Evolutionary conservation across 1,284 basidiomycete genomes (phyloP), one percentile per base, ranked within the genome.

Genomic region (Cutaneotrichosporon arboriforme): DNA sequence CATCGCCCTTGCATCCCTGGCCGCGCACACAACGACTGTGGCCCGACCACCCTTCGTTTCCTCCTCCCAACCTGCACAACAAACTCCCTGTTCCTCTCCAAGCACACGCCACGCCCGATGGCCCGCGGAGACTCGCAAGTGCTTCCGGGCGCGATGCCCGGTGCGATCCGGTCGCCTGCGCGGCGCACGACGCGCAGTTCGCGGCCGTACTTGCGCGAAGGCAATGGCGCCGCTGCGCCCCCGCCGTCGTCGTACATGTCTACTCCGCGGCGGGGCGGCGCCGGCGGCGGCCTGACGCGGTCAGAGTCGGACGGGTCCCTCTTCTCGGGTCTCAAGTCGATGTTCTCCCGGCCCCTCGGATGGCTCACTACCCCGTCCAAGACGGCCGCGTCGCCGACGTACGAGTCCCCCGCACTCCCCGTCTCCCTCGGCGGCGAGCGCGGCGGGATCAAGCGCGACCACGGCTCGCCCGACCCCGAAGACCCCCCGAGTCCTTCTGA

Each of bases 331-430:
- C 45, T 68, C 39, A 69, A 65, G 55, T 61, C 59, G 8, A 58
- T 70, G 20, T 61, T 72, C 33, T 57, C 64, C 8, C 63, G 61
- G 48, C 67, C 70, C 1, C 52, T 70, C 0, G 55, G 56, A 17
- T 70, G 67, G 67, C 59, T 69, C 20, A 61, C 64, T 8, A 69
- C 68, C 0, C 67, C 69, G 22, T 31, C 26, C 26, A 31, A 31
- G 10, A 31, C 26, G 26, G 26, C 26, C 26, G 26, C 26, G 26
- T 5, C 5, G 26, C 7, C 26, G 7, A 10, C 10, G 10, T 10
- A 31, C 7, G 26, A 31, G 26, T 5, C 10, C n/a, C n/a, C n/a
- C 10, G 26, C 26, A 5, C 26, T 31, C 35, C 47, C 26, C 31
- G 51, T 22, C 33, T 35, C 23, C 44, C 37, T 23, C 33, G 22